Percentiles rank a stretch among this genome's conserved stretches.
phyloP scores from a whole-genome alignment of 371 early-diverging fungal species.

The Funneliformis caledonium region DNA sequence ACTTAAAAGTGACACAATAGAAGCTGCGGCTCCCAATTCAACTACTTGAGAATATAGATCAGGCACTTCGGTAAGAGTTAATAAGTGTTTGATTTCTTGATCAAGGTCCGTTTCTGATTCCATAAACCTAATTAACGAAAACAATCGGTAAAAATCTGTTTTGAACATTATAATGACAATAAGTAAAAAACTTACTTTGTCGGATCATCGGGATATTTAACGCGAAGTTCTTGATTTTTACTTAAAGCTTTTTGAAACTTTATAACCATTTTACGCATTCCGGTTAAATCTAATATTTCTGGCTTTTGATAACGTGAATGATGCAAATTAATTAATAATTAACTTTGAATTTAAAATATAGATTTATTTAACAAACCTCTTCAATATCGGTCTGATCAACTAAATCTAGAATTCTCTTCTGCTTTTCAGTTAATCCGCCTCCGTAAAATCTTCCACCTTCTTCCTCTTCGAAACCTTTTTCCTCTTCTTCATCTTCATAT shows the following conservation, averaged over 20 bases:
- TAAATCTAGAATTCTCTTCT: slow-evolving; percentile 77
- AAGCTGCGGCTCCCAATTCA: slow-evolving; percentile 65
- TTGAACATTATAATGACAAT: slow-evolving; percentile 37
- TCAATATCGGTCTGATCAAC: slow-evolving; percentile 86
- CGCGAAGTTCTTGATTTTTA: slow-evolving; percentile 86
- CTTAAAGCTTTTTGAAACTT: slow-evolving; percentile 85
- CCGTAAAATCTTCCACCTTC: slow-evolving; percentile 85
- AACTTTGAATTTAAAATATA: not conserved
- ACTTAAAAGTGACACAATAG: slow-evolving; percentile 74
- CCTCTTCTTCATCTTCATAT: slow-evolving; percentile 65
- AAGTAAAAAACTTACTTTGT: slow-evolving; percentile 53
- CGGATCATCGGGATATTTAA: slow-evolving; percentile 81
- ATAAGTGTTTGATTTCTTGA: slow-evolving; percentile 80
- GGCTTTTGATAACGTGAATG: slow-evolving; percentile 42
- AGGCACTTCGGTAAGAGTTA: slow-evolving; percentile 78
- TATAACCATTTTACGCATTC: slow-evolving; percentile 76
- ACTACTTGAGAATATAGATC: slow-evolving; percentile 77
- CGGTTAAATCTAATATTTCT: slow-evolving; percentile 63
- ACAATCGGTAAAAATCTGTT: not conserved
- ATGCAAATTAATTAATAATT: not conserved
- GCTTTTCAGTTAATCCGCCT: slow-evolving; percentile 80
- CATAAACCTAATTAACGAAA: slow-evolving; percentile 63
- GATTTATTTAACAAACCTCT: slow-evolving; percentile 49
- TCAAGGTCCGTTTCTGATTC: slow-evolving; percentile 95
- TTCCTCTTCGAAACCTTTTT: slow-evolving; percentile 54